phyloP scores from a whole-genome alignment of 2,329 filamentous ascomycete species.

The Gyromitra esculenta region DNA sequence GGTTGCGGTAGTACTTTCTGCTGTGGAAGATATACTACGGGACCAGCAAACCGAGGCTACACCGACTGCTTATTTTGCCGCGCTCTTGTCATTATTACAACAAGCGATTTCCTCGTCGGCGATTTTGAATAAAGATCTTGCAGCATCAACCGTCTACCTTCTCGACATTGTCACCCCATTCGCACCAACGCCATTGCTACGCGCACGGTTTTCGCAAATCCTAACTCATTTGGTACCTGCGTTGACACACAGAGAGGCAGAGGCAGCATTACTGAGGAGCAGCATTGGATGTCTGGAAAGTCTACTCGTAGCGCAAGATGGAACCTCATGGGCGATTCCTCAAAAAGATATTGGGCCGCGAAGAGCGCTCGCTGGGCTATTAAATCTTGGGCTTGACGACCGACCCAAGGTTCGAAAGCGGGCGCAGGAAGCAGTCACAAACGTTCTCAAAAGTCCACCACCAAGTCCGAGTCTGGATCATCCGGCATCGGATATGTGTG shows the following conservation, averaged over 20 bases:
- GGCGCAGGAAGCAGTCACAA: conserved; percentile 86
- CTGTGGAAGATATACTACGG: conserved; percentile 90
- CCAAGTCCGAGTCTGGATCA: conserved; percentile 93
- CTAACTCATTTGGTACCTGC: conserved; percentile 85
- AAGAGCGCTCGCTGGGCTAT: conserved; percentile 83
- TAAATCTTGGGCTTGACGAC: conserved; percentile 84
- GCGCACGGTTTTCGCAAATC: conserved; percentile 94
- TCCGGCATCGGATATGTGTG: conserved; percentile 94
- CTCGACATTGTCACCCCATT: conserved; percentile 90
- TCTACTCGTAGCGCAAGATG: conserved; percentile 88
- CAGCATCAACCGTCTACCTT: conserved; percentile 89
- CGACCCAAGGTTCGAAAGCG: conserved; percentile 93
- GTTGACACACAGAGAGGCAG: conserved; percentile 79
- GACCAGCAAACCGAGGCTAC: conserved; percentile 80
- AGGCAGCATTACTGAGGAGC: conserved; percentile 84
- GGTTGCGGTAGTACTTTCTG: conserved; percentile 86
- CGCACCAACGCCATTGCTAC: conserved; percentile 84
- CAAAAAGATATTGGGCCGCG: conserved; percentile 85
- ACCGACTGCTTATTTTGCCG: conserved; percentile 92
- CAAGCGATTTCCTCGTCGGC: conserved; percentile 75
- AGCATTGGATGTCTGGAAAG: conserved; percentile 94
- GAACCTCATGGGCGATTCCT: conserved; percentile 84
- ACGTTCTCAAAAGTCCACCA: conserved; percentile 83
- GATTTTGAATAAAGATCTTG: conserved; percentile 80
- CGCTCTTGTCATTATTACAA: conserved; percentile 85